Base-by-base conservation (phyloP, 116 monocot species). In the Phalaenopsis hybrid region DNA sequence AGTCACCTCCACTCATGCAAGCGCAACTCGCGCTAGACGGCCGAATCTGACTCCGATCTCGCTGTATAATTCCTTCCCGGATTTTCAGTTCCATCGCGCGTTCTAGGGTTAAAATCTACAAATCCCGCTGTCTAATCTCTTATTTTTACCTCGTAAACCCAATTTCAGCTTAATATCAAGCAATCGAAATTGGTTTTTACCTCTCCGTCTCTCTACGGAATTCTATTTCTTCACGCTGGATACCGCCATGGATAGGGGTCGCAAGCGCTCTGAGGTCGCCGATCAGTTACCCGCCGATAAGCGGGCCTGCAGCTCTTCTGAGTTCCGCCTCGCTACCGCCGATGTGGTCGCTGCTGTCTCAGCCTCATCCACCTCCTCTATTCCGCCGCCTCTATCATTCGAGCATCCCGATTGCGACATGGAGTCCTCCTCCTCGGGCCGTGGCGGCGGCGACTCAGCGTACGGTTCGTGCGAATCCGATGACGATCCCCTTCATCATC, bases 401-500 rank as follows among this genome's bases (percentile, higher is more conserved):
- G 77, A 84, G 45, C 75, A 57, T 50, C 57, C 79, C 50, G 81
- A 79, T 17, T 81, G 76, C 73, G 80, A 79, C 28, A 81, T 77
- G 86, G 84, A 81, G 70, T 81, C 83, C 5, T 81, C 84, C 20
- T 79, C 81, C 78, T 81, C 81, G 25, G 86, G 78, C 34, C 81
- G 78, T 5, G 85, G 85, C 8, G 59, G 78, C 4, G 84, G 45
- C 23, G 81, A 81, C 51, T 83, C 81, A 15, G 55, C 74, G 16
- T 88, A 85, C 81, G 87, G 82, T 43, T 86, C 85, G 20, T 83
- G 81, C 74, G 88, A 86, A 33, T 91, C 89, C 77, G 89, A 84
- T 25, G 82, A 81, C 20, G 86, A 84, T 13, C 79, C 43, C 34
- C 80, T 76, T 41, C 57, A 76, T 33, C 21, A 81, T 59, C 79